These are phyloP conservation scores for Sclerotinia trifoliorum DNA, from an alignment of 2,329 filamentous ascomycete genomes.

Conservation along the genomic window DNA sequence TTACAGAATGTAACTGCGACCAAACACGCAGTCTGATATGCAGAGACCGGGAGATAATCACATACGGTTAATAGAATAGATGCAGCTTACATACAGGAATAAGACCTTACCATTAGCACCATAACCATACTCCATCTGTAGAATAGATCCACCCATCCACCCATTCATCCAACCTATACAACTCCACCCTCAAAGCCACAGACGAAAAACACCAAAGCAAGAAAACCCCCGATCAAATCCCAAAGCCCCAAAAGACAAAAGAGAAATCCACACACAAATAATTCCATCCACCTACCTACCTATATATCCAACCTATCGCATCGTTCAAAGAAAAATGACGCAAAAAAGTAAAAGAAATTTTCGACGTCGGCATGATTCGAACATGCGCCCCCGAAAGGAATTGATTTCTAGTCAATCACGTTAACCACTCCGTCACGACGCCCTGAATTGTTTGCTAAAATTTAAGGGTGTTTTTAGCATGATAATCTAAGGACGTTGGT, in stretches of 20 bases:
- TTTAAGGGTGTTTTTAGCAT: too few species aligned
- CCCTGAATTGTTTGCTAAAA: neutral
- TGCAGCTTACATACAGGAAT: neutral
- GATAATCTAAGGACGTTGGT: too few species aligned
- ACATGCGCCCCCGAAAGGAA: constrained; percentile 18
- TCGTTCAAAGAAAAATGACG: rapidly evolving
- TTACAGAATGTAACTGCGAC: neutral
- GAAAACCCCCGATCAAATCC: neutral
- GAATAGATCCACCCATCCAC: neutral
- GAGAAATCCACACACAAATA: too few species aligned
- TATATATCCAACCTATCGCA: too few species aligned
- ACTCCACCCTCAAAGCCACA: neutral
- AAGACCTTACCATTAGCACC: too few species aligned
- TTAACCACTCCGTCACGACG: constrained; percentile 18
- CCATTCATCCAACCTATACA: too few species aligned
- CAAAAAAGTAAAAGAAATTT: neutral
- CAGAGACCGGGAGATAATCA: too few species aligned
- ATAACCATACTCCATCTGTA: too few species aligned
- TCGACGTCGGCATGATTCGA: constrained; percentile 20
- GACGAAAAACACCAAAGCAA: neutral
- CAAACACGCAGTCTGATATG: neutral
- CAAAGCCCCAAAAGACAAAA: rapidly evolving
- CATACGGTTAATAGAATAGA: neutral
- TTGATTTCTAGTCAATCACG: constrained; percentile 17
- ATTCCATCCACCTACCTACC: too few species aligned